Base-by-base conservation (phyloP, 73 alveolate genomes). In the Tetrahymena thermophila region DNA sequence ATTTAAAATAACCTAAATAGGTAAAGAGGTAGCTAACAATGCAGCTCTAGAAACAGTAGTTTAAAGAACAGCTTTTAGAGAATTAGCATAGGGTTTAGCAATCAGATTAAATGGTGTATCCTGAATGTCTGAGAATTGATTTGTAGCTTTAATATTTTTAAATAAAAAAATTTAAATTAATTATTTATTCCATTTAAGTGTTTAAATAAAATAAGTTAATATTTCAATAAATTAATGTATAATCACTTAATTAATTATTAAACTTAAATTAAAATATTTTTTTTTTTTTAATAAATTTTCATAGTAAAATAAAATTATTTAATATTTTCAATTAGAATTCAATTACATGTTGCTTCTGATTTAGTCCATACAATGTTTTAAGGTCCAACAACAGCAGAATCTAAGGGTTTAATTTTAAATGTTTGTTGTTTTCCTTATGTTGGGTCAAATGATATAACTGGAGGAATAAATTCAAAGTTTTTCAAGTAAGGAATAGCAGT, bases 41-140 rank as follows among this genome's bases (percentile, higher is more conserved):
- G 96, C 96, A n/a, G 93, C 94, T 42, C 96, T 94, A 10, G 93
- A 94, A 4, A 94, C 96, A 37, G 85, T 85, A 25, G 96, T 94
- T 37, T 42, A 56, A 40, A 94, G 93, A 85, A 94, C 93, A 56
- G 93, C 93, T 13, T 83, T 85, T 23, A 94, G 94, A 56, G 83
- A 19, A 84, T 94, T 94, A 85, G 96, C 96, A 56, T 56, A 85
- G 10, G 96, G 96, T 94, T 83, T 85, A 40, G 84, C 96, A 40
- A 94, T 50, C 28, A 85, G 42, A 85, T 94, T 42, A 85, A 94
- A 94, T 85, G 71, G 56, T 4, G 96, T 43, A 38, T 94, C 96
- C n/a, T 94, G 94, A 85, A 94, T 94, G 31, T 94, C 96, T 38
- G 96, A 94, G 28, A 94, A 94, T 43, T 94, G 31, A 85, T 94